Conservation (phyloP, 441 rosid genomes). For the Euphorbia celastroides region DNA sequence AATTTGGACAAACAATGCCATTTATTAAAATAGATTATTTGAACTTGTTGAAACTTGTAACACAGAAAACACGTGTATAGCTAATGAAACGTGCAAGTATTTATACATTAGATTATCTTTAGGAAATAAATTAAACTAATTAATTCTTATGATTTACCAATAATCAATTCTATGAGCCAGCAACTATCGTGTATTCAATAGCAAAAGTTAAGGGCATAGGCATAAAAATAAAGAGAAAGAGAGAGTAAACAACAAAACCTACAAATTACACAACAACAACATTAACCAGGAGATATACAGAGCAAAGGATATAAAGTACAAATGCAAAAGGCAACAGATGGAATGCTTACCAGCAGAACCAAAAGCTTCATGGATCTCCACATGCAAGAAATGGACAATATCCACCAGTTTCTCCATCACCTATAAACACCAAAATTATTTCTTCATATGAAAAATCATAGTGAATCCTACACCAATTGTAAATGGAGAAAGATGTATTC, state of each 20-base stretch:
- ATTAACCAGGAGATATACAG: background rate
- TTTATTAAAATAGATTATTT: background rate
- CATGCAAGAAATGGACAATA: constrained; percentile 62
- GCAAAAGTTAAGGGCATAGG: background rate
- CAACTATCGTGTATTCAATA: no score
- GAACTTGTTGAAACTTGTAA: background rate
- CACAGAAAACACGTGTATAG: no score
- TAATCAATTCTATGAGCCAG: no score
- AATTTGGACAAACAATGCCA: background rate
- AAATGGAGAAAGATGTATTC: background rate
- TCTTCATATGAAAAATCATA: background rate
- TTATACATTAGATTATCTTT: no score
- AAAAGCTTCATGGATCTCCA: constrained; percentile 71
- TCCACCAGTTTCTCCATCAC: constrained; percentile 80
- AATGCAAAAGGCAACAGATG: constrained; percentile 3
- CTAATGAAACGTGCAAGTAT: no score
- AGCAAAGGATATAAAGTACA: background rate
- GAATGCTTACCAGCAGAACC: constrained; percentile 45
- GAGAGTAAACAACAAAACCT: background rate
- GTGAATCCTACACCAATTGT: background rate
- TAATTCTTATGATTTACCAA: no score
- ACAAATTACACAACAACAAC: background rate
- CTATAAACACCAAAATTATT: constrained; percentile 39
- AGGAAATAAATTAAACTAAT: no score
- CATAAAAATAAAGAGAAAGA: no score